Conservation (phyloP, 106 monocot genomes). For the Platanthera guangdongensis region DNA sequence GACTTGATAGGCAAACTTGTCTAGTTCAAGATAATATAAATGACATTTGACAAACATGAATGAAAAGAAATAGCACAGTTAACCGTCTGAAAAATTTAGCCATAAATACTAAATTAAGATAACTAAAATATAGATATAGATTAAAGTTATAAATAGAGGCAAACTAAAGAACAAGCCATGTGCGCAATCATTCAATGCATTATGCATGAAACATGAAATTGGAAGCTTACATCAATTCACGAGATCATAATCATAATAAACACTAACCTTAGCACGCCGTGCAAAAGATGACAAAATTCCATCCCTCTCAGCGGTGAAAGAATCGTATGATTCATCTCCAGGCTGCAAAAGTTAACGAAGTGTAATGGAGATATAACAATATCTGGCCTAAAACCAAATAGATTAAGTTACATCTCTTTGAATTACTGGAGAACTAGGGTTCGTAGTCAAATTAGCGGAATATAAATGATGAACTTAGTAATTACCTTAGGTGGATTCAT, state of each 20-base stretch:
- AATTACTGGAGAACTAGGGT: background rate
- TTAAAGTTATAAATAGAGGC: background rate
- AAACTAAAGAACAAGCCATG: background rate
- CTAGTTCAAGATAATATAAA: background rate
- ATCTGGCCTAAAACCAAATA: constrained; percentile 1
- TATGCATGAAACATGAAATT: too few species aligned
- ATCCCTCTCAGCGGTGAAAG: constrained; percentile 54
- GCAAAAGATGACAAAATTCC: constrained; percentile 78
- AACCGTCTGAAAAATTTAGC: background rate
- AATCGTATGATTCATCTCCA: constrained; percentile 84
- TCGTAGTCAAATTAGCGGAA: background rate
- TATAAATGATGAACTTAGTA: background rate
- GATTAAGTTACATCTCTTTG: background rate
- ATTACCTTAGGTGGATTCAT: constrained; percentile 98
- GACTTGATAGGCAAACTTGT: background rate
- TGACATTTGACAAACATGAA: background rate
- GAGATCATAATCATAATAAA: constrained; percentile 1
- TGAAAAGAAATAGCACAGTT: background rate
- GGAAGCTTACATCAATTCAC: background rate
- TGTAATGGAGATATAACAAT: background rate
- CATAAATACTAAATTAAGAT: background rate
- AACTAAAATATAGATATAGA: background rate
- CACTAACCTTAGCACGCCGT: constrained; percentile 73
- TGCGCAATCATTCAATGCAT: too few species aligned
- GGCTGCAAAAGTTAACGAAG: constrained; percentile 28